Percentiles rank a stretch among this genome's conserved stretches.
These are phyloP conservation scores for Pythium grandisporangium DNA, from an alignment of 352 stramenopile genomes.

Conservation along the genomic window DNA sequence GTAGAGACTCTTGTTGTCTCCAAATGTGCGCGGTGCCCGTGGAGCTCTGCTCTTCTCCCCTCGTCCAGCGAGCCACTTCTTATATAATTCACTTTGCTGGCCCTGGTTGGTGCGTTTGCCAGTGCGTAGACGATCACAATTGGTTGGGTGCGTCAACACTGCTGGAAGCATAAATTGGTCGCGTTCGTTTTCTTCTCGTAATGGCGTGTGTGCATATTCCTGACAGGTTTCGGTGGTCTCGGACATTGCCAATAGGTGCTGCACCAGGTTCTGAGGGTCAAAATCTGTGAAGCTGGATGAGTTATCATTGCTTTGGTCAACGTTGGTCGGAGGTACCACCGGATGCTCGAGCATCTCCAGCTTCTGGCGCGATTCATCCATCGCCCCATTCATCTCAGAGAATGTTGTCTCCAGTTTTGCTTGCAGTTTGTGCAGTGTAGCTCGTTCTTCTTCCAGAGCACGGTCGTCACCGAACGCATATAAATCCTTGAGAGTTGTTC, in stretches of 20 bases:
- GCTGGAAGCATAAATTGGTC: too few relatives aligned
- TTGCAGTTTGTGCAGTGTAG: slow-evolving; percentile 11
- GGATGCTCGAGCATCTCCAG: slow-evolving; percentile 4
- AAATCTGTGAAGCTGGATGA: too few relatives aligned
- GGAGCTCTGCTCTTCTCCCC: not conserved
- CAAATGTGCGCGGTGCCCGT: not conserved
- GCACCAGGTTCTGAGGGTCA: too few relatives aligned
- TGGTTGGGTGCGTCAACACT: too few relatives aligned
- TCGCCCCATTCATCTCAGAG: slow-evolving; percentile 15
- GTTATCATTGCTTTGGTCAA: too few relatives aligned
- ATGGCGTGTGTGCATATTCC: too few relatives aligned
- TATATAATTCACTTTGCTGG: not conserved
- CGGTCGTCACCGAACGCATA: slow-evolving; percentile 12
- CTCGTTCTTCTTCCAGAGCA: slow-evolving; percentile 20
- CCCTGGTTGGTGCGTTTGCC: too few relatives aligned
- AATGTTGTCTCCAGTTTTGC: slow-evolving; percentile 7
- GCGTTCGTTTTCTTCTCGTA: too few relatives aligned
- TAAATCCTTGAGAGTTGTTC: slow-evolving; percentile 27
- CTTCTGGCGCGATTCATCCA: slow-evolving; percentile 13
- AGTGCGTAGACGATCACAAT: too few relatives aligned
- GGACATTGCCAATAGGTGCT: too few relatives aligned
- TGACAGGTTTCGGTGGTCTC: too few relatives aligned
- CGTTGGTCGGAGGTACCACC: not conserved
- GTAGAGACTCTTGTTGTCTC: not conserved
- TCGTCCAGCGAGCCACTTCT: not conserved